These are phyloP conservation scores for Stemphylium beticola DNA, from an alignment of 2,329 filamentous ascomycete species.

Conservation along the genomic window DNA sequence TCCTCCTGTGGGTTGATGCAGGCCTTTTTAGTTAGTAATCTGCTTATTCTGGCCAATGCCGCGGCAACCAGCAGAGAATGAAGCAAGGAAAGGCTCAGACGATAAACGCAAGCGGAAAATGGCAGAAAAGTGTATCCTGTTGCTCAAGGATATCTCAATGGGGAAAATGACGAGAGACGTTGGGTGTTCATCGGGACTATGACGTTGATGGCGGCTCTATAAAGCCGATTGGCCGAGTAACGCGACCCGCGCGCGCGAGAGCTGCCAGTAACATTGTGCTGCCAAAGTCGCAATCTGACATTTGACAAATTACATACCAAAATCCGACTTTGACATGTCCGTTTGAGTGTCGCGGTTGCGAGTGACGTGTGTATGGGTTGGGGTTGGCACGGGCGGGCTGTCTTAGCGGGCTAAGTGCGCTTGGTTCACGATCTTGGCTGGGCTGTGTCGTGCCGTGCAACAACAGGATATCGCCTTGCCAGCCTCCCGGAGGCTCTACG, in stretches of 20 bases:
- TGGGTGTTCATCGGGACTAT: background rate
- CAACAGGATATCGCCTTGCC: slow-evolving; percentile 3
- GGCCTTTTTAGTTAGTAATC: background rate
- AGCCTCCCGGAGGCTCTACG: slow-evolving; percentile 3
- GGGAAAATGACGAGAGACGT: background rate
- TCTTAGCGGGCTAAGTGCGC: background rate
- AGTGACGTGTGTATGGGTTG: background rate
- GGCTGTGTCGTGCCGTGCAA: slow-evolving; percentile 5
- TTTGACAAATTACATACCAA: background rate
- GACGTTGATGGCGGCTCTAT: background rate
- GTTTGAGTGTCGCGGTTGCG: background rate
- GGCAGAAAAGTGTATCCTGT: background rate
- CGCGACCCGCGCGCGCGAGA: background rate
- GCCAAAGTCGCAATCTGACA: background rate
- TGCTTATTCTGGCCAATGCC: background rate
- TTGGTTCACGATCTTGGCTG: slow-evolving; percentile 2
- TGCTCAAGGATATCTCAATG: background rate
- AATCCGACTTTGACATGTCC: background rate
- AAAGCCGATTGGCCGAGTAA: slow-evolving; percentile 6
- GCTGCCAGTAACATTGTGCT: background rate
- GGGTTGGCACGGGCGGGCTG: background rate
- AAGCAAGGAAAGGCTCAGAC: too few species aligned
- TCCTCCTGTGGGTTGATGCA: background rate
- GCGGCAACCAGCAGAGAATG: too few species aligned
- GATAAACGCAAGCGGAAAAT: too few species aligned